Conservation (phyloP, 2,329 filamentous ascomycete genomes). For the Pestalotiopsis sp. region DNA sequence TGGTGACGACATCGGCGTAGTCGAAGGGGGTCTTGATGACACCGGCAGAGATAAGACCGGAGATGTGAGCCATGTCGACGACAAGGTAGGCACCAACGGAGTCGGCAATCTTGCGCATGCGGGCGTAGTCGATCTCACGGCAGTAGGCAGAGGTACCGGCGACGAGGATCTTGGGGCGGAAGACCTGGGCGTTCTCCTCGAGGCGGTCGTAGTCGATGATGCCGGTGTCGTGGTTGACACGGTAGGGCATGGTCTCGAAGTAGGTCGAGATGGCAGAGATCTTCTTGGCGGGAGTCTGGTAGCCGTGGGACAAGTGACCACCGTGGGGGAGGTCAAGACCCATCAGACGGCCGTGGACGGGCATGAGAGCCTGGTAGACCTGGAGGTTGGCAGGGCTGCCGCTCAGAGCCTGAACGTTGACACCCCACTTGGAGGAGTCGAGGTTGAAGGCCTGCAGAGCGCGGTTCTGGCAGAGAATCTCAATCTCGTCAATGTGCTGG, state of each 20-base stretch:
- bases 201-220: constrained; percentile 97
- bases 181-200: constrained; percentile 86
- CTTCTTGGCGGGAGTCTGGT: constrained; percentile 95
- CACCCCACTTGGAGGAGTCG: constrained; percentile 89
- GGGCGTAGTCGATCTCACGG: constrained; percentile 93
- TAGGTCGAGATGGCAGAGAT: constrained; percentile 98
- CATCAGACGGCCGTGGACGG: constrained; percentile 94
- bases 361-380: constrained; percentile 97
- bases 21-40: constrained; percentile 94
- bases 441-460: constrained; percentile 90
- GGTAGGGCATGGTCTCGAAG: constrained; percentile 98
- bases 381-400: constrained; percentile 96
- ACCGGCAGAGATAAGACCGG: constrained; percentile 87
- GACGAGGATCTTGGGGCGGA: constrained; percentile 94
- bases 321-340: constrained; percentile 93
- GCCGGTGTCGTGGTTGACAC: constrained; percentile 84
- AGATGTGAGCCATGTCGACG: constrained; percentile 99
- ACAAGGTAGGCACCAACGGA: constrained; percentile 92
- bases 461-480: constrained; percentile 92
- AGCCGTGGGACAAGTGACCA: constrained; percentile 94
- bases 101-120: constrained; percentile 96
- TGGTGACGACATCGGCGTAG: constrained; percentile 94
- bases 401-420: constrained; percentile 94
- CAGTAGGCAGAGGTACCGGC: constrained; percentile 98
- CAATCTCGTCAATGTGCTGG: constrained; percentile 96